Evolutionary conservation across 805 yeast genomes (phyloP).

Genomic region (Jamesozyma jinghongensis): DNA sequence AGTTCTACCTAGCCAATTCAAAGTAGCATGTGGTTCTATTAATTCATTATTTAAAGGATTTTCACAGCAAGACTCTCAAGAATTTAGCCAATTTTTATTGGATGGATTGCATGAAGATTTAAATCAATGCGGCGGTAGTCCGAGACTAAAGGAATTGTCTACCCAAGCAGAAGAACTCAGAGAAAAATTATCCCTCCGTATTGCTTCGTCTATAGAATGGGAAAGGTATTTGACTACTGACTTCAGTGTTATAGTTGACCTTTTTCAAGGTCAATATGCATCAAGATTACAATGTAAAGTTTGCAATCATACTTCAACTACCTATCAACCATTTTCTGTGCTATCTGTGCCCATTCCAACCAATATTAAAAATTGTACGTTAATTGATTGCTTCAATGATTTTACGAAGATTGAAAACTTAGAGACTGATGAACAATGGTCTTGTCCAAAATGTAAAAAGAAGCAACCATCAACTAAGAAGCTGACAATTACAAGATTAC

Average conservation of each 20-base stretch:
- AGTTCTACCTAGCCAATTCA: constrained; percentile 59
- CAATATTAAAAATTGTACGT: constrained; percentile 27
- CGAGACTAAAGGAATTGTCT: constrained; percentile 48
- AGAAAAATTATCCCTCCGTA: constrained; percentile 63
- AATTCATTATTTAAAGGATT: constrained; percentile 73
- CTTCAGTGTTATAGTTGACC: constrained; percentile 71
- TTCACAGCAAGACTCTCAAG: constrained; percentile 91
- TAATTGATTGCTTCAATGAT: constrained; percentile 65
- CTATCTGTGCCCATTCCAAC: constrained; percentile 71
- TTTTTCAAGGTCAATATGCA: constrained; percentile 83
- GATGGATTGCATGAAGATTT: constrained; percentile 92
- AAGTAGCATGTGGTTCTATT: constrained; percentile 56
- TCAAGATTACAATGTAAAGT: constrained; percentile 65
- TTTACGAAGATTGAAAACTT: constrained; percentile 70
- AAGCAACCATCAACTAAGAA: constrained; percentile 60
- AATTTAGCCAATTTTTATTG: constrained; percentile 74
- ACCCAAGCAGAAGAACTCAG: constrained; percentile 64
- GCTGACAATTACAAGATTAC: constrained; percentile 68
- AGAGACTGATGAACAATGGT: constrained; percentile 78
- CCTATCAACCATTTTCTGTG: constrained; percentile 76
- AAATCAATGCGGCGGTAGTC: constrained; percentile 53
- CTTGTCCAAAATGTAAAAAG: constrained; percentile 65
- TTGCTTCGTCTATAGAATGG: constrained; percentile 90
- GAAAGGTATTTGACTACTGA: constrained; percentile 76
- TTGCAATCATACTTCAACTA: constrained; percentile 74